Base-by-base conservation (phyloP, 2,329 filamentous ascomycete species). In the Didymella arachidicola region DNA sequence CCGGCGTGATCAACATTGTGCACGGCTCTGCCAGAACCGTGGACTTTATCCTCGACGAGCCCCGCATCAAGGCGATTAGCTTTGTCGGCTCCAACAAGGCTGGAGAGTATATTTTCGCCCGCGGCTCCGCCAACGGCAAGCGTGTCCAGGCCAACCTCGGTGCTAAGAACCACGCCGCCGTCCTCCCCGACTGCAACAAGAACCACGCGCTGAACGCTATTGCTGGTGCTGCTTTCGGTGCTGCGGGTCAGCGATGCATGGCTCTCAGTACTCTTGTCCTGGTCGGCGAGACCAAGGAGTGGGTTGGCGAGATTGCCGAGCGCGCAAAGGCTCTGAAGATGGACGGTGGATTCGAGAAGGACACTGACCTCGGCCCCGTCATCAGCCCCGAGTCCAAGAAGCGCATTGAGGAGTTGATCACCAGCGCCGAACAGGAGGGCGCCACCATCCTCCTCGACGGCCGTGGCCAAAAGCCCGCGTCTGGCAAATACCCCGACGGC, bases 11-110 rank as follows among this genome's bases (percentile, higher is more conserved):
- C 69, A 96, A 94, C 79, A 83, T 96, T 58, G 85, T 96, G 54
- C 92, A 95, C 77, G 91, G 91, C 60, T 85, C 90, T 18, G 89
- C 91, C 75, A 87, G 87, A 77, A 90, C 92, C 12, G 92, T 96
- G 59, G 88, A 95, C 79, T 95, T 93, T 78, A 90, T 96, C 74
- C 85, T 95, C 49, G 92, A 96, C 70, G 90, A 92, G 75, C 91
- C 91, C 22, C 84, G 85, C 63, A 92, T 96, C 83, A 94, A 93
- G 84, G 91, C 92, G 56, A 86, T 96, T 72, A 90, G 87, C 79
- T 96, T 96, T 71, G 92, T 96, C 36, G 91, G 91, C 63, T 87
- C 89, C 79, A 95, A 95, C 83, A 91, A 92, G 83, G 92, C 91
- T 7, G 91, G 91, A 72, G 90, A 94, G 80, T 95, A 95, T 81